Base-by-base conservation (phyloP, 2,329 filamentous ascomycete species). In the Sclerotinia trifoliorum region DNA sequence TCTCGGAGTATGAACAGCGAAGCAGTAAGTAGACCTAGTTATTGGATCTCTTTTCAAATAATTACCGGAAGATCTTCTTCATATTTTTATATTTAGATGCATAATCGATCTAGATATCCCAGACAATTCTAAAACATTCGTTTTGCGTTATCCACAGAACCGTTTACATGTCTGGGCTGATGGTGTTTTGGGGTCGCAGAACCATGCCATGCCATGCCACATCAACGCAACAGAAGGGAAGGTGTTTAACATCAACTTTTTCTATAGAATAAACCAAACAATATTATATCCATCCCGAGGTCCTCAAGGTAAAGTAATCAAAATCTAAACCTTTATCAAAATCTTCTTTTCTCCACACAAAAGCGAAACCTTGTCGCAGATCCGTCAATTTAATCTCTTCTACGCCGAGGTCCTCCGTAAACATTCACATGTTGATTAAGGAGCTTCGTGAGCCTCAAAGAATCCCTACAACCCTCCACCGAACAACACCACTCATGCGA, bases 361-460 rank as follows among this genome's bases (percentile, higher is more conserved):
- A 42, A 66, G 2, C 19, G 44, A 64, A 29, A 35, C 29, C 44
- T 60, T 35, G n/a, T 44, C 39, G 64, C 26, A 49, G 64, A 66
- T 66, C 64, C 64, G 19, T 49, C 44, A 48, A 66, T 49, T 60
- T 66, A 60, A 60, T 21, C 64, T 66, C 44, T 44, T 49, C 55
- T 32, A 51, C 60, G 48, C 60, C 60, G 60, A 63, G 60, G 54
- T 66, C 8, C 35, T 35, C 35, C 35, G 35, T 35, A 61, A 61
- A 66, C 39, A 26, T 56, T 66, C 64, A 66, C 64, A 66, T 66
- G 65, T 61, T 61, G 42, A 26, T 63, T 5, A 62, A 49, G 60
- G n/a, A 63, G n/a, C 32, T 26, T 15, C 24, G 17, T 39, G 42
- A 52, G 42, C 55, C 21, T 42, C 42, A 35, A 60, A 39, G 61